These are phyloP conservation scores for Kodamaea hsintzibuensis DNA, from an alignment of 805 yeast genomes.

Conservation along the genomic window DNA sequence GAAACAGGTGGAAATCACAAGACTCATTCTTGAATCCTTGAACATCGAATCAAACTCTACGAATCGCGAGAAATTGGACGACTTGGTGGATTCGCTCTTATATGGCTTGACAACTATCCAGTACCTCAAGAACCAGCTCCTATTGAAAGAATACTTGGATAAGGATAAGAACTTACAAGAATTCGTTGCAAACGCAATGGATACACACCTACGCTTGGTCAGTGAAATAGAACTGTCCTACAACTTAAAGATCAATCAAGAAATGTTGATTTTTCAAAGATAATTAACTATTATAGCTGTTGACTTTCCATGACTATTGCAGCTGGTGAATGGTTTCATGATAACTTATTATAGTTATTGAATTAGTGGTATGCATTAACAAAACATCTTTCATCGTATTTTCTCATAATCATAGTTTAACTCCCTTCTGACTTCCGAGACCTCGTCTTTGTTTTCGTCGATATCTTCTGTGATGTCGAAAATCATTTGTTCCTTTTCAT, in stretches of 20 bases:
- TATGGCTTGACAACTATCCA: conserved; percentile 55
- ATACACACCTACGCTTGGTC: conserved; percentile 17
- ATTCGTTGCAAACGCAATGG: conserved; percentile 24
- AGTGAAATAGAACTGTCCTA: conserved; percentile 13
- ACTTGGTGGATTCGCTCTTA: conserved; percentile 62
- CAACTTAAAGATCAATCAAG: conserved; percentile 16
- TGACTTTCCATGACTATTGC: not conserved
- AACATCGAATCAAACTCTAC: not conserved
- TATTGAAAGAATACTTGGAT: conserved; percentile 14
- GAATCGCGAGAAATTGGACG: conserved; percentile 53
- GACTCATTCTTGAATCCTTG: not conserved
- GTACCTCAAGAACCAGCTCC: conserved; percentile 33
- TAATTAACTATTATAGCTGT: not conserved
- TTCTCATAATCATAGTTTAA: conserved; percentile 8
- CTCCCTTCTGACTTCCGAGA: not conserved
- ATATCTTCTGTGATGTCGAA: conserved; percentile 22
- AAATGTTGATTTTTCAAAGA: conserved; percentile 2
- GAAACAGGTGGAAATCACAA: conserved; percentile 4
- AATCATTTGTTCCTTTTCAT: conserved; percentile 29
- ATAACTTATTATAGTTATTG: not conserved
- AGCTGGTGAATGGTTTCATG: not conserved
- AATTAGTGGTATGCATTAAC: not conserved
- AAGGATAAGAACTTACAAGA: conserved; percentile 19
- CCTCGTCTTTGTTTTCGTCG: conserved; percentile 1
- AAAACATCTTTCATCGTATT: not conserved